Conservation (phyloP, 805 yeast genomes). For the Candida succiphila region DNA sequence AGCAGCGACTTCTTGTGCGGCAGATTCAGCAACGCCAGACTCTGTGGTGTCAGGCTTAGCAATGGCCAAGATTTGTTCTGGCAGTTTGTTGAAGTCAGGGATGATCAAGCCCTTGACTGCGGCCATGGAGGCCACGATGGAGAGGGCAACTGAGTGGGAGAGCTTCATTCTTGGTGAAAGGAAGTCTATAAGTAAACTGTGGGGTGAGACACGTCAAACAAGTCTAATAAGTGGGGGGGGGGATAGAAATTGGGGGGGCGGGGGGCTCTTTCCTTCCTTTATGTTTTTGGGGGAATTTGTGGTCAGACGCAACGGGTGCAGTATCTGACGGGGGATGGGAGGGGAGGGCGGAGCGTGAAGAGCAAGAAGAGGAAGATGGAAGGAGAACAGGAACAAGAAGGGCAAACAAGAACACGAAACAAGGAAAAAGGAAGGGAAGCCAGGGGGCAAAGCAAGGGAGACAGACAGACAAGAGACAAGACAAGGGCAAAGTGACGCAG, state of each 20-base stretch:
- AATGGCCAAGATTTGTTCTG: neutral
- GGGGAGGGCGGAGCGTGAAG: neutral
- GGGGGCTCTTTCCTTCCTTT: neutral
- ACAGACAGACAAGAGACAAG: no score
- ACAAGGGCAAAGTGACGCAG: no score
- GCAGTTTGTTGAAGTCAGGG: constrained; percentile 25
- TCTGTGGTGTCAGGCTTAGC: neutral
- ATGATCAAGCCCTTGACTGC: constrained; percentile 47
- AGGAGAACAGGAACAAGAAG: neutral
- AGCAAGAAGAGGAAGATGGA: neutral
- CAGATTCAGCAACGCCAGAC: constrained; percentile 1
- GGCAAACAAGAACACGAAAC: neutral
- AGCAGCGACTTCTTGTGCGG: constrained; percentile 1
- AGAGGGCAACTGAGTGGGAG: constrained; percentile 13
- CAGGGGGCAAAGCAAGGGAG: neutral
- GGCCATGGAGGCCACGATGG: constrained; percentile 17
- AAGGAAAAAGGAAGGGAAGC: neutral
- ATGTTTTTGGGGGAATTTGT: neutral
- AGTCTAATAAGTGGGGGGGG: neutral
- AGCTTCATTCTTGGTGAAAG: constrained; percentile 7
- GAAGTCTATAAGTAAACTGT: neutral
- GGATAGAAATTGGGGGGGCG: neutral
- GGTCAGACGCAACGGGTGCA: neutral
- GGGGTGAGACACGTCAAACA: neutral
- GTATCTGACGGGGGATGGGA: neutral